phyloP scores from a whole-genome alignment of 2,329 filamentous ascomycete species.

The Tolypocladium inflatum region DNA sequence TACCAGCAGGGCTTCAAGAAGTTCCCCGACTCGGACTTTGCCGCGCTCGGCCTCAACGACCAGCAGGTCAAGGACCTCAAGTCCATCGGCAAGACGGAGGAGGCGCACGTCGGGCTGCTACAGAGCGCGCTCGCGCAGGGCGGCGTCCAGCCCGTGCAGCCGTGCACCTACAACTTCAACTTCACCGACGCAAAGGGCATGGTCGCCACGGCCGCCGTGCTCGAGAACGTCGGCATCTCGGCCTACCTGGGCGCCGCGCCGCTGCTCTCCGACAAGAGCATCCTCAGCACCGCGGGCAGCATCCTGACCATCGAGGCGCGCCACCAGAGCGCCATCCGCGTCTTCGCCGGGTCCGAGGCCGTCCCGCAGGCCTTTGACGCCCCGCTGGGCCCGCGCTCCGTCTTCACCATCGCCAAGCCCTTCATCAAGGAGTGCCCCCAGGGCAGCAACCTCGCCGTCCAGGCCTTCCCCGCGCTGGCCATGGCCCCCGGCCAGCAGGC shows the following conservation, averaged over 20 bases:
- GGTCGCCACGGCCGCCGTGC: constrained; percentile 58
- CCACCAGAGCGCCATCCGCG: constrained; percentile 64
- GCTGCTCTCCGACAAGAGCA: constrained; percentile 46
- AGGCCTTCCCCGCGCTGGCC: constrained; percentile 48
- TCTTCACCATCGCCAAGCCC: constrained; percentile 64
- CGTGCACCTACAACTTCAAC: constrained; percentile 64
- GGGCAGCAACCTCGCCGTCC: constrained; percentile 54
- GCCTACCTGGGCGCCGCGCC: constrained; percentile 65
- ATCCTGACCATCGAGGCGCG: constrained; percentile 67
- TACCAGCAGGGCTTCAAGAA: constrained; percentile 62
- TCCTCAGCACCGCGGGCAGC: constrained; percentile 57
- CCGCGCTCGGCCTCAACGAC: constrained; percentile 29
- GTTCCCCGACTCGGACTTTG: constrained; percentile 57
- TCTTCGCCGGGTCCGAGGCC: constrained; percentile 45
- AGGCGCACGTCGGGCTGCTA: constrained; percentile 29
- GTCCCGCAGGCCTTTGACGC: constrained; percentile 63
- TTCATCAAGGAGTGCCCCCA: constrained; percentile 65
- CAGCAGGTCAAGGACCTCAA: constrained; percentile 39
- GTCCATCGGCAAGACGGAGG: constrained; percentile 53
- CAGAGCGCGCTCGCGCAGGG: constrained; percentile 50
- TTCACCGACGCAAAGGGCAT: constrained; percentile 57
- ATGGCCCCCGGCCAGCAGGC: constrained; percentile 36
- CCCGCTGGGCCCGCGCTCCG: constrained; percentile 55
- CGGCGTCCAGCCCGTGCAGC: constrained; percentile 55
- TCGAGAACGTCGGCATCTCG: constrained; percentile 67